phyloP scores from a whole-genome alignment of 1,284 basidiomycete species.

The Boletellus deceptivus region DNA sequence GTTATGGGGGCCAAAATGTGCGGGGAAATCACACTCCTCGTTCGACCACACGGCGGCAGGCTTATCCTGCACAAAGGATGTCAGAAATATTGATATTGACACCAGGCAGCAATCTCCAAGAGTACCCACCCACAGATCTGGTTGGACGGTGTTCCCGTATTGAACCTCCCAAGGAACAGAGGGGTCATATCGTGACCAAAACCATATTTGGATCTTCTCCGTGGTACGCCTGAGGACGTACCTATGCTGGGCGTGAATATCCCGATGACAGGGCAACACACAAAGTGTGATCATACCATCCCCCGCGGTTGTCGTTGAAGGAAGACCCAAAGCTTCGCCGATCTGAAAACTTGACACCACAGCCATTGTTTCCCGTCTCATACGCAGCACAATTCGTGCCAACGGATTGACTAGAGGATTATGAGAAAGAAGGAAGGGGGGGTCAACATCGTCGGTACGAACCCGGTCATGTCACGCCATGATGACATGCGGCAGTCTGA shows the following conservation, averaged over 20 bases:
- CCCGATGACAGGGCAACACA: neutral
- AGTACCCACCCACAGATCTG: conserved; percentile 20
- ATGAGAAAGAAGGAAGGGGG: conserved; percentile 3
- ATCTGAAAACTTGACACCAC: conserved; percentile 41
- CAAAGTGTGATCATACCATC: conserved; percentile 30
- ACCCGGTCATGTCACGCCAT: conserved; percentile 25
- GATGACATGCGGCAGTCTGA: conserved; percentile 22
- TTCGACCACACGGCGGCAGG: conserved; percentile 37
- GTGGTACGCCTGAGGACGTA: conserved; percentile 24
- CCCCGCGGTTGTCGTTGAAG: conserved; percentile 42
- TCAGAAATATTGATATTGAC: neutral
- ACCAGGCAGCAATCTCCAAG: neutral
- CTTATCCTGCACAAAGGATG: conserved; percentile 25
- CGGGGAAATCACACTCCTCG: conserved; percentile 30
- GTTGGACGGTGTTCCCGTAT: conserved; percentile 11
- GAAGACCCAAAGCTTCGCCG: conserved; percentile 34
- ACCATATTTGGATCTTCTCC: conserved; percentile 20
- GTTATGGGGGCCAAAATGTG: conserved; percentile 32
- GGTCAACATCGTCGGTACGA: conserved; percentile 1
- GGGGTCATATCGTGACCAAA: conserved; percentile 19
- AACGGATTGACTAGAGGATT: conserved; percentile 8
- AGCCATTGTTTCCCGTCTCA: conserved; percentile 41
- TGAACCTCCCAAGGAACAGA: conserved; percentile 19
- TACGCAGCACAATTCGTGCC: conserved; percentile 25
- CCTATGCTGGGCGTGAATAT: conserved; percentile 16